These are phyloP conservation scores for Xylaria sp. DNA, from an alignment of 2,329 filamentous ascomycete species.

Conservation along the genomic window DNA sequence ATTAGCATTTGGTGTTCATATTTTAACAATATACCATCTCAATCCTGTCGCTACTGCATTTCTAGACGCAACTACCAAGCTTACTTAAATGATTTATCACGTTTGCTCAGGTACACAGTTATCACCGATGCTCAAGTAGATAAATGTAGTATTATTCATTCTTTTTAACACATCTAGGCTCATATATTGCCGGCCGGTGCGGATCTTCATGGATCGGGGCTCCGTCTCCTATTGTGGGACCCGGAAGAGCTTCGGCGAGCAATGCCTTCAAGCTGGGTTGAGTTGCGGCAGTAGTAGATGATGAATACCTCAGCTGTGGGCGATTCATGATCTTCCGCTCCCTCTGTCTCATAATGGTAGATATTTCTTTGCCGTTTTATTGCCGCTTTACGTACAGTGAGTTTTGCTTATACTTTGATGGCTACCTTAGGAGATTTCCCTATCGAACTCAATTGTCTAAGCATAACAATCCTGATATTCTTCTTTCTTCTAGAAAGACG, in stretches of 20 bases:
- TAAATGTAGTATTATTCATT: too few species aligned
- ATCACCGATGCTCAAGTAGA: too few species aligned
- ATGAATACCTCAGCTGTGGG: not conserved
- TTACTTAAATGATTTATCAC: too few species aligned
- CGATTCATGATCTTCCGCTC: not conserved
- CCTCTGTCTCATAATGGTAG: too few species aligned
- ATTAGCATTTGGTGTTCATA: too few species aligned
- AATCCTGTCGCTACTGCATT: too few species aligned
- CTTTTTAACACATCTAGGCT: not conserved
- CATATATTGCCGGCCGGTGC: not conserved
- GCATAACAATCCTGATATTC: not conserved
- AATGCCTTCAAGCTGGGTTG: not conserved
- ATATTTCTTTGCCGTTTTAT: not conserved
- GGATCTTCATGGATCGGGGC: not conserved
- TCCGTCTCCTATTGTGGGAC: not conserved
- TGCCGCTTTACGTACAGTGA: not conserved
- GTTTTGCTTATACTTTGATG: not conserved
- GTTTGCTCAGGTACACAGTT: too few species aligned
- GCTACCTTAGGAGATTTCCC: not conserved
- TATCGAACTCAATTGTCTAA: not conserved
- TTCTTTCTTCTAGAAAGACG: slow-evolving; percentile 7
- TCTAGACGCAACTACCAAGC: too few species aligned
- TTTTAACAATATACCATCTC: too few species aligned
- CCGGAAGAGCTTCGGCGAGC: not conserved
- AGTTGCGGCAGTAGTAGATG: not conserved